Evolutionary conservation across 805 yeast genomes (phyloP).

Genomic region (Saturnispora besseyi): DNA sequence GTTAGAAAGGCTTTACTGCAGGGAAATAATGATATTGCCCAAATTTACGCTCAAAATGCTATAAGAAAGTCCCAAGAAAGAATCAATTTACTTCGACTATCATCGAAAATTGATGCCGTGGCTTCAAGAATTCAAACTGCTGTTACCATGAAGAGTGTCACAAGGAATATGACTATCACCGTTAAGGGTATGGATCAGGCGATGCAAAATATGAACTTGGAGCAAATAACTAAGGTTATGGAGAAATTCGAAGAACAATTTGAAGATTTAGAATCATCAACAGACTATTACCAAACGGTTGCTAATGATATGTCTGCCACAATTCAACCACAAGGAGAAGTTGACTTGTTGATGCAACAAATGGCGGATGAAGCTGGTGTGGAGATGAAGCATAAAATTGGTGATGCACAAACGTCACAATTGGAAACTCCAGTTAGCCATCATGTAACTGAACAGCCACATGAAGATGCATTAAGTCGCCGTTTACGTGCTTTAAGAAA

Average conservation of each 20-base stretch:
- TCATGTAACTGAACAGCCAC: conserved; percentile 42
- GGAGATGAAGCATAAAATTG: conserved; percentile 77
- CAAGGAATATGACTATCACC: conserved; percentile 88
- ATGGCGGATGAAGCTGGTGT: conserved; percentile 97
- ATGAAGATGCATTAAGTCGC: conserved; percentile 79
- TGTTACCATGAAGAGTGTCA: conserved; percentile 92
- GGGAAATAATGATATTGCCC: conserved; percentile 88
- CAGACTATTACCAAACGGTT: conserved; percentile 86
- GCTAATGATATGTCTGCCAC: conserved; percentile 83
- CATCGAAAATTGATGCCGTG: conserved; percentile 91
- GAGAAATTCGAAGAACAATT: conserved; percentile 94
- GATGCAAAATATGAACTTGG: conserved; percentile 89
- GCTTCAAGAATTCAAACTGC: conserved; percentile 96
- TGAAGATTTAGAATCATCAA: conserved; percentile 89
- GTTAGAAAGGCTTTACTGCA: conserved; percentile 81
- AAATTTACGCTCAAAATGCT: conserved; percentile 91
- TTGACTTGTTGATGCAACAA: conserved; percentile 78
- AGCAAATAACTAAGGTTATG: conserved; percentile 88
- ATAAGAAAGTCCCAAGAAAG: conserved; percentile 85
- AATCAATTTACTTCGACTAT: conserved; percentile 66
- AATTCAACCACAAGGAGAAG: conserved; percentile 91
- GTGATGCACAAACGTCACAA: conserved; percentile 45
- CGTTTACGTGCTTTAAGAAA: conserved; percentile 76
- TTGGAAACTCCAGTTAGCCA: conserved; percentile 28
- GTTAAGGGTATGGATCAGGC: conserved; percentile 96